Conservation (phyloP, 345 rosid genomes). For the Streptanthus diversifolius region DNA sequence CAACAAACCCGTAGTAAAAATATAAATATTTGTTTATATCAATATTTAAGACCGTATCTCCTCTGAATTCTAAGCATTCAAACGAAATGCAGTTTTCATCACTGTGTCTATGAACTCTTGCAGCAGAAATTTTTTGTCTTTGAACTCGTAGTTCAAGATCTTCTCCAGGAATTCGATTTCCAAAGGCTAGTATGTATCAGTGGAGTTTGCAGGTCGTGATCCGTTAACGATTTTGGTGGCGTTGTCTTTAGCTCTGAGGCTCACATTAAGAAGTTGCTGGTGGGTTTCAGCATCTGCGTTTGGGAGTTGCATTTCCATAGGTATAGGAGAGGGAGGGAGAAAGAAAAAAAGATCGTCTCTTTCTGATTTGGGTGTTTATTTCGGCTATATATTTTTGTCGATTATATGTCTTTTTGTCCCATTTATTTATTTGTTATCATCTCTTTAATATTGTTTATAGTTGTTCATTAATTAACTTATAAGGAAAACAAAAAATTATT, state of each 20-base stretch:
- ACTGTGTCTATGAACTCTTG: conserved; percentile 55
- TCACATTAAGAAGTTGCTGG: background rate
- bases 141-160: conserved; percentile 47
- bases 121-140: conserved; percentile 37
- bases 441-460: too few relatives aligned
- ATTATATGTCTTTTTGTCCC: too few relatives aligned
- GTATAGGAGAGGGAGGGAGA: background rate
- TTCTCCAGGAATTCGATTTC: conserved; percentile 41
- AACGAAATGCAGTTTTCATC: conserved; percentile 30
- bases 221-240: too few relatives aligned
- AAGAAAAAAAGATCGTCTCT: too few relatives aligned
- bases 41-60: conserved; percentile 50
- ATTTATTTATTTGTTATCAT: too few relatives aligned
- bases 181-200: background rate
- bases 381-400: too few relatives aligned
- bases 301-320: conserved; percentile 5
- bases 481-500: too few relatives aligned
- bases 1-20: conserved; percentile 38
- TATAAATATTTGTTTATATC: conserved; percentile 39
- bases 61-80: conserved; percentile 50
- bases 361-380: too few relatives aligned
- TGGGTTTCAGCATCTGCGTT: background rate
- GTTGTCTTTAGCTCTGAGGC: background rate
- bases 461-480: too few relatives aligned
- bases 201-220: too few relatives aligned